Evolutionary conservation across 2,329 filamentous ascomycete genomes (phyloP).

Genomic region (Scortechinia acanthostroma): DNA sequence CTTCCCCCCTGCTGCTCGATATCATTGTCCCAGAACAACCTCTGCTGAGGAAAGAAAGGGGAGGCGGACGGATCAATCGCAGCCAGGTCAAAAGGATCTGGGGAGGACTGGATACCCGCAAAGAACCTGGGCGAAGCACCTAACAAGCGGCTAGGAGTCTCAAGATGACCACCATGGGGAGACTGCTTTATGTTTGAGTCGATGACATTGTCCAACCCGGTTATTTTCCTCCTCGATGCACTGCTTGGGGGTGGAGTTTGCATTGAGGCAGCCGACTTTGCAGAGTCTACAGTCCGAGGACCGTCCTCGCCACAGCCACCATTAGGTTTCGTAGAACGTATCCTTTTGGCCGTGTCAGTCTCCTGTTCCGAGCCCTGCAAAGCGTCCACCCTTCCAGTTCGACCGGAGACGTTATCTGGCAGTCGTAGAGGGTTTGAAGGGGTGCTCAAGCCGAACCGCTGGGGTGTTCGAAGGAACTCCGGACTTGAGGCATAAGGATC

Average conservation of each 20-base stretch:
- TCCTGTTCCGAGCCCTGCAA: slow-evolving; percentile 11
- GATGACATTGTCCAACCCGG: slow-evolving; percentile 4
- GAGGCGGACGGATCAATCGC: slow-evolving; percentile 42
- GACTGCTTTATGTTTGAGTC: slow-evolving; percentile 22
- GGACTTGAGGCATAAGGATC: slow-evolving; percentile 35
- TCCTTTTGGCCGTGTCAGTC: slow-evolving; percentile 20
- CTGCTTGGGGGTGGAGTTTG: slow-evolving; percentile 56
- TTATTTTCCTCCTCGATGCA: slow-evolving; percentile 37
- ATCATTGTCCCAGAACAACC: slow-evolving; percentile 34
- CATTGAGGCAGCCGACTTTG: slow-evolving; percentile 33
- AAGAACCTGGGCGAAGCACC: slow-evolving; percentile 36
- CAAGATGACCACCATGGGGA: slow-evolving; percentile 24
- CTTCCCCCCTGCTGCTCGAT: slow-evolving; percentile 8
- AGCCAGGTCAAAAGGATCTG: slow-evolving; percentile 43
- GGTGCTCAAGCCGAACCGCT: slow-evolving; percentile 23
- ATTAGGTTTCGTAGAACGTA: slow-evolving; percentile 12
- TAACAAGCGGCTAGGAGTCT: slow-evolving; percentile 31
- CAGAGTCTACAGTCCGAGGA: not conserved
- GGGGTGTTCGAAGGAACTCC: slow-evolving; percentile 29
- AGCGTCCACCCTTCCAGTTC: slow-evolving; percentile 6
- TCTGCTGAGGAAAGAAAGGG: slow-evolving; percentile 45
- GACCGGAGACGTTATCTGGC: slow-evolving; percentile 6
- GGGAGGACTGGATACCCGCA: slow-evolving; percentile 44
- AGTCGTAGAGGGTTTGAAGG: slow-evolving; percentile 14
- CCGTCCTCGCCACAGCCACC: not conserved